Evolutionary conservation across 768 basidiomycete species (phyloP).

Genomic region (Baorangia bicolor): DNA sequence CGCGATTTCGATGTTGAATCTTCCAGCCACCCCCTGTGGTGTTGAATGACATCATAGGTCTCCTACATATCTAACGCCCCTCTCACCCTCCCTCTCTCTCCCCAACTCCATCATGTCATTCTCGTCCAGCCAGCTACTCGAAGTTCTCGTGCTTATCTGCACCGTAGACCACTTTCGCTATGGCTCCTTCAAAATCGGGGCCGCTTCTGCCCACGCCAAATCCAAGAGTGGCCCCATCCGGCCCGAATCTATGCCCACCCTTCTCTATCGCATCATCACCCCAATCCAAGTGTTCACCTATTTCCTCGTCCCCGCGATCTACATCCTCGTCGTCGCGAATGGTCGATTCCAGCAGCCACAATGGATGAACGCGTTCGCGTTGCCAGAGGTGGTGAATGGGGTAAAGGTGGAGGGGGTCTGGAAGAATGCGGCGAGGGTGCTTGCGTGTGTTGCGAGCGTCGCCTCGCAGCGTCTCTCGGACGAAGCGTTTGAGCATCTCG

Average conservation of each 20-base stretch:
- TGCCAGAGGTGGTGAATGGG: not conserved
- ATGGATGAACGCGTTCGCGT: slow-evolving; percentile 1
- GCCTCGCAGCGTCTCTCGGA: not conserved
- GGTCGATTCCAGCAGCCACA: not conserved
- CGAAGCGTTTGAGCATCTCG: slow-evolving; percentile 1
- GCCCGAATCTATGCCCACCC: slow-evolving; percentile 1
- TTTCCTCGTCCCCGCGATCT: not conserved
- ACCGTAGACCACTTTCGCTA: not conserved
- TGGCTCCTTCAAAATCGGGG: not conserved
- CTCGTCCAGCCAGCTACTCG: not conserved
- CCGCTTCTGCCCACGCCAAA: not conserved
- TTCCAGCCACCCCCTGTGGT: too few relatives aligned
- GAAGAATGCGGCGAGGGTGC: not conserved
- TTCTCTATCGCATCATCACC: not conserved
- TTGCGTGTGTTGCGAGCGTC: not conserved
- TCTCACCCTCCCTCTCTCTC: not conserved
- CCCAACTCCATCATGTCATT: not conserved
- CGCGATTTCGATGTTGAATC: too few relatives aligned
- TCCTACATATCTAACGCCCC: not conserved
- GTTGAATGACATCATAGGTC: not conserved
- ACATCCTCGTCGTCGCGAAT: not conserved
- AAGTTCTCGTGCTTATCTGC: slow-evolving; percentile 4
- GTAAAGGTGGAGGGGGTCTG: not conserved
- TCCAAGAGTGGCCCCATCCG: slow-evolving; percentile 5
- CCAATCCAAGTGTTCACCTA: not conserved